Evolutionary conservation across 2,329 filamentous ascomycete species (phyloP), one percentile per base, ranked within the genome.

Genomic region (Rugonectria rugulosa): DNA sequence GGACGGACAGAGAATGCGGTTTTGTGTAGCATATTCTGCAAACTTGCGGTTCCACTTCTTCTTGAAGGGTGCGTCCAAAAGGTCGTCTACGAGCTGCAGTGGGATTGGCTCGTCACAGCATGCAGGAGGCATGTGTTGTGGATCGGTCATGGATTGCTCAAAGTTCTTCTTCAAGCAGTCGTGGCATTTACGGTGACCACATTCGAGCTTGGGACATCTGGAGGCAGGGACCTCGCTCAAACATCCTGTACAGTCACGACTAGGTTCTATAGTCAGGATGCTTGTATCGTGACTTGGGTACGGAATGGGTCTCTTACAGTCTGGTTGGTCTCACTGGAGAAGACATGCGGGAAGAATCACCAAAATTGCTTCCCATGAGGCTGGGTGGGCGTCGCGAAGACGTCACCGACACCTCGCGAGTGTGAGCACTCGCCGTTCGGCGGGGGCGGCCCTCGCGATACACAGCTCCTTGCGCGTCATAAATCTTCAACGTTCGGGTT

Each of bases 161-260:
- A 96, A 96, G 53, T 86, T 82, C 44, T 86, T 84, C 71, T 86
- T 88, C 34, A 97, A 78, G 71, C 92, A 96, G 7, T 81, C 72
- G 61, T 89, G 81, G 73, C 92, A 96, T 88, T 94, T 92, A 59
- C 86, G 84, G 72, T 96, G 92, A 3, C 86, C 86, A 70, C 92
- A 96, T 62, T 85, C 83, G 29, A 96, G 82, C 70, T 88, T 90
- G 31, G 87, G 87, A 27, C 88, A 83, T 71, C 85, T 87, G 56
- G 79, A 79, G 9, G 81, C 68, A 1, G 87, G 84, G 3, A 89
- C 75, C 59, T 91, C 87, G 60, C 90, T 88, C 68, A 88, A 76
- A 69, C 92, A 96, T 20, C 84, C 85, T 42, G 92, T 77, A 66
- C 92, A 96, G 66, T 89, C 83, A 38, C 88, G 81, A 55, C 88